Percentiles rank a stretch among this genome's conserved stretches.
Conservation (phyloP, 2,329 filamentous ascomycete species). For the Aspergillus pseudonomiae region DNA sequence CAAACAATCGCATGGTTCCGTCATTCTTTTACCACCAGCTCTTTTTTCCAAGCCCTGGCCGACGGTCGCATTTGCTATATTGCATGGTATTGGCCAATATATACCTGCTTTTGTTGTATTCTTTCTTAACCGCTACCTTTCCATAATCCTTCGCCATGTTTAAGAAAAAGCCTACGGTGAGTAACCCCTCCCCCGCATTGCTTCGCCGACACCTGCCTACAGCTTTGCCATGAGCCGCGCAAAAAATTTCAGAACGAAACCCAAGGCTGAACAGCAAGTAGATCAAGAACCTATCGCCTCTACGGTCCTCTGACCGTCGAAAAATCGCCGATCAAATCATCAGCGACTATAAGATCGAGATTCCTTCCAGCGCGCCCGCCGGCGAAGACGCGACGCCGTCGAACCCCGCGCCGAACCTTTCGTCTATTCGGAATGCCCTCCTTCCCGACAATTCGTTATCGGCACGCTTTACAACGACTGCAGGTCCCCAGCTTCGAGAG, state of each 20-base stretch:
- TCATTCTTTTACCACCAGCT: conserved; percentile 3
- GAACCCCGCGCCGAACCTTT: conserved; percentile 50
- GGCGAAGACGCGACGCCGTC: conserved; percentile 43
- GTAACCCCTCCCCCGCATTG: conserved; percentile 31
- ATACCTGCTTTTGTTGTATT: not conserved
- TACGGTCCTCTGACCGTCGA: conserved; percentile 68
- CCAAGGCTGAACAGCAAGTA: conserved; percentile 26
- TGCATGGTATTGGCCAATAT: not conserved
- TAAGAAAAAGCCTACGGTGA: conserved; percentile 65
- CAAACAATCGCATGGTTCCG: not conserved
- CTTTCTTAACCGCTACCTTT: not conserved
- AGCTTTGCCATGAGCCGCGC: not conserved
- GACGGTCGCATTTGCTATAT: not conserved
- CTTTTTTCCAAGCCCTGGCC: not conserved
- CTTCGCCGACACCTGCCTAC: conserved; percentile 19
- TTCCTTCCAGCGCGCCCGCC: conserved; percentile 42
- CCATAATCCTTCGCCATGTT: conserved; percentile 52
- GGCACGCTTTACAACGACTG: conserved; percentile 67
- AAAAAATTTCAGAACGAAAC: not conserved
- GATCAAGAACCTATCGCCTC: conserved; percentile 68
- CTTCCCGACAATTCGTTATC: conserved; percentile 66
- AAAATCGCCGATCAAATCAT: conserved; percentile 71
- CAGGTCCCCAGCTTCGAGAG: conserved; percentile 62
- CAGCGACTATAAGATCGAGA: conserved; percentile 58
- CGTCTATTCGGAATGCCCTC: conserved; percentile 59